Conservation (phyloP, 176 grass and related monocot species). For the Chrysopogon serrulatus region DNA sequence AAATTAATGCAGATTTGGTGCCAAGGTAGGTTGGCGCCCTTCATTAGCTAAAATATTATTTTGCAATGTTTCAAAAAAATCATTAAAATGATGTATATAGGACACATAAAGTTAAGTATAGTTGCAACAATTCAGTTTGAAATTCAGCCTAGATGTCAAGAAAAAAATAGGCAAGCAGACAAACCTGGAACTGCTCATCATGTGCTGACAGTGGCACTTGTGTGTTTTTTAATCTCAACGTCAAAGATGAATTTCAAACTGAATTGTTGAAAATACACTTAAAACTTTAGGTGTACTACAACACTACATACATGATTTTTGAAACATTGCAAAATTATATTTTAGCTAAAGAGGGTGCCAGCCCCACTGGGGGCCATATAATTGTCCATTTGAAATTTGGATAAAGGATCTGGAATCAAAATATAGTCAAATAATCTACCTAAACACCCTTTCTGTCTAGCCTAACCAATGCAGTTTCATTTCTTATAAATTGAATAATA, state of each 20-base stretch:
- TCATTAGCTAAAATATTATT: not conserved
- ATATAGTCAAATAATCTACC: not conserved
- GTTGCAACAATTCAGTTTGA: not conserved
- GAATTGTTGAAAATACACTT: not conserved
- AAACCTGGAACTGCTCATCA: not conserved
- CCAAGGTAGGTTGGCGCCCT: too few relatives aligned
- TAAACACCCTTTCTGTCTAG: not conserved
- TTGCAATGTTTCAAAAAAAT: not conserved
- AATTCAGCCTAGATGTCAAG: not conserved
- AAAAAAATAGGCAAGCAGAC: not conserved
- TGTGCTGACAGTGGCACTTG: not conserved
- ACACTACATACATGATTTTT: not conserved
- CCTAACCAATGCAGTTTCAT: not conserved
- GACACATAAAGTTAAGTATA: not conserved
- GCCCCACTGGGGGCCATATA: not conserved
- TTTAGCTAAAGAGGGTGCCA: not conserved
- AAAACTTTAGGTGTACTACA: not conserved
- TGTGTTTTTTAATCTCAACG: not conserved
- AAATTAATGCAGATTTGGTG: not conserved
- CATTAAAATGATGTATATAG: not conserved
- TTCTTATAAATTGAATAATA: constrained; percentile 1
- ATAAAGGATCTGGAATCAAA: not conserved
- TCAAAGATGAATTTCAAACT: not conserved
- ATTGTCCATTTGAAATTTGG: not conserved
- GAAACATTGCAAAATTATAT: not conserved